phyloP scores from a whole-genome alignment of 306 rosid genomes.

The Malus fusca region DNA sequence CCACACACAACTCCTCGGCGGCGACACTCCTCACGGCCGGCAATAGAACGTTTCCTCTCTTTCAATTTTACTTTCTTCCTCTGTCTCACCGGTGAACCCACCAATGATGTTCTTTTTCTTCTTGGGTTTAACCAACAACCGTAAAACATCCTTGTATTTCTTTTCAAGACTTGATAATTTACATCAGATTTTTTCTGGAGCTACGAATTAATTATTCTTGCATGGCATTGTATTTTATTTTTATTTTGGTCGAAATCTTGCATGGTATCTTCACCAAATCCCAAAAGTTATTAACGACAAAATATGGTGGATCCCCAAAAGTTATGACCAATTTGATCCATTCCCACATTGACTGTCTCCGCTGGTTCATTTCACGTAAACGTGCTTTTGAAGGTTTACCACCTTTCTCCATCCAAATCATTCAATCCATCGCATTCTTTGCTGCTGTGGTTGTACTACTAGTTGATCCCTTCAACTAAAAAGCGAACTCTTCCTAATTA shows the following conservation, averaged over 20 bases:
- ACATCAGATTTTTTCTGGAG: too few species aligned
- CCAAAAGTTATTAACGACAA: not conserved
- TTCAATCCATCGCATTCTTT: not conserved
- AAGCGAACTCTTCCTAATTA: not conserved
- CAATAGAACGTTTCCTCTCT: too few species aligned
- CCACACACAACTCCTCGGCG: too few species aligned
- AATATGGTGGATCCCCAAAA: not conserved
- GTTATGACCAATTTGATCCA: not conserved
- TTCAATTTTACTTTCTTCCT: too few species aligned
- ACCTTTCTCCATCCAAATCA: not conserved
- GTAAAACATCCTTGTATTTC: too few species aligned
- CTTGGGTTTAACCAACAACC: too few species aligned
- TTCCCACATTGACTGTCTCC: not conserved
- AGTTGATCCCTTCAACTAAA: not conserved
- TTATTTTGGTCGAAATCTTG: not conserved
- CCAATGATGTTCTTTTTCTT: too few species aligned
- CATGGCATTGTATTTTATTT: not conserved
- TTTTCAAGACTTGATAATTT: too few species aligned
- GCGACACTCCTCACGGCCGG: too few species aligned
- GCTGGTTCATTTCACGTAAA: not conserved
- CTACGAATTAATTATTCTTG: not conserved
- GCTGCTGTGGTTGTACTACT: not conserved
- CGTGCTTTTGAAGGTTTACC: not conserved
- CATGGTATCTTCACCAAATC: not conserved
- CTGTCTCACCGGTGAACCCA: too few species aligned